Base-by-base conservation (phyloP, 768 basidiomycete species). In the Trametes coccinea region DNA sequence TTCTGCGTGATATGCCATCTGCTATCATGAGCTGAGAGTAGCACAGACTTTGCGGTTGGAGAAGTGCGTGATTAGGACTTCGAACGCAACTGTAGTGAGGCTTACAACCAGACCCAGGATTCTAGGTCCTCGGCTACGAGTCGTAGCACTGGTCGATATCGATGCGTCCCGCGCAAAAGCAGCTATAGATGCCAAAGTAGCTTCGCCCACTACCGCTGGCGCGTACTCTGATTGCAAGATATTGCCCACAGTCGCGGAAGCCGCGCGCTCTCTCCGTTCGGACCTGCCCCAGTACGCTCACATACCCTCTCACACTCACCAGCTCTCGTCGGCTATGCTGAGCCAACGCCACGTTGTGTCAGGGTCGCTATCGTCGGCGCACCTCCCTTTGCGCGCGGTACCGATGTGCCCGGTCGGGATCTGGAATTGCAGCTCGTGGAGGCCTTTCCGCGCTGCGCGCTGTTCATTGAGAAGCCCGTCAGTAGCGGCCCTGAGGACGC, bases 401-500 rank as follows among this genome's bases (percentile, higher is more conserved):
- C 75, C 33, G 72, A 72, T 22, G 67, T 70, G n/a, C 73, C 73
- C 29, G 75, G 74, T 4, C 70, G 68, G 22, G 78, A 81, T 67
- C 74, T 80, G 47, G 79, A 81, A 66, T 62, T 79, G 31, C 73
- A 78, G 67, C 67, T 80, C n/a, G 62, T 76, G 59, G 72, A 74
- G 56, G 70, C 73, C 53, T 82, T 82, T 76, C 77, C 78, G 37
- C 69, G 72, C 43, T 72, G 73, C n/a, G 72, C 77, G 22, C 74
- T 76, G 67, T 79, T 82, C 66, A 72, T 81, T 56, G 80, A 80
- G 68, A 80, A 80, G 70, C 79, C 79, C 52, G 74, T 81, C 46
- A 72, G 75, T 16, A 76, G 76, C 51, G 65, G 62, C 30, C 55
- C 52, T 10, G 67, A 56, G 43, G 67, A 65, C 30, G 65, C 53